Evolutionary conservation across 306 rosid species (phyloP), one percentile per base, ranked within the genome.

Genomic region (Luffa aegyptiaca): DNA sequence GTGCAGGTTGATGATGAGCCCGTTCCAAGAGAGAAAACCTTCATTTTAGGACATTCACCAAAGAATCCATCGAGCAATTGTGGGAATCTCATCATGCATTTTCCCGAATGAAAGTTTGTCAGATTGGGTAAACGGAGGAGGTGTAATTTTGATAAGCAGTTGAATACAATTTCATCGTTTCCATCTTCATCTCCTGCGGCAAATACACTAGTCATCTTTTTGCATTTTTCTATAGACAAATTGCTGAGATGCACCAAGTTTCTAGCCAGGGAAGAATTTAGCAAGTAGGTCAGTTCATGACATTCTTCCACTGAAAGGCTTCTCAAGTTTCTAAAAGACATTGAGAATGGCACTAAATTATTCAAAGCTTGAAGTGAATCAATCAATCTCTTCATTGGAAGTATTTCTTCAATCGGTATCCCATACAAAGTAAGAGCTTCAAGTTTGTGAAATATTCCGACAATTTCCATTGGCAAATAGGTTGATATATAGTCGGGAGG

Each of bases 81-180:
- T 57, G 80, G 83, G 1, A 81, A 61, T 58, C 16, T 35, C 0
- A 81, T 73, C 10, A 35, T 11, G 39, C 33, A 26, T 42, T n/a
- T 20, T 4, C 80, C 83, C 4, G 66, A 33, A 46, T 20, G 14
- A 57, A 81, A 81, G 33, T 64, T 73, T 33, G 46, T 52, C 5
- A 81, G 41, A 1, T 44, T 48, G 16, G 75, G 37, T 2, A 37
- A 51, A 51, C 8, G 0, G 1, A 0, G 0, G 55, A 80, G 51
- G 2, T 0, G 0, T 12, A 71, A 71, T 5, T 0, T 0, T 2
- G 0, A 2, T 10, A 71, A 26, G 0, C 0, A 4, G 20, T 21
- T 10, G 56, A 71, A 45, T 18, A 45, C 39, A 45, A 71, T 71
- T 46, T 71, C 76, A 36, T 71, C 76, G 18, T 69, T 41, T 71